Conservation (phyloP, 352 stramenopile species). For the Phytophthora podocarpi region DNA sequence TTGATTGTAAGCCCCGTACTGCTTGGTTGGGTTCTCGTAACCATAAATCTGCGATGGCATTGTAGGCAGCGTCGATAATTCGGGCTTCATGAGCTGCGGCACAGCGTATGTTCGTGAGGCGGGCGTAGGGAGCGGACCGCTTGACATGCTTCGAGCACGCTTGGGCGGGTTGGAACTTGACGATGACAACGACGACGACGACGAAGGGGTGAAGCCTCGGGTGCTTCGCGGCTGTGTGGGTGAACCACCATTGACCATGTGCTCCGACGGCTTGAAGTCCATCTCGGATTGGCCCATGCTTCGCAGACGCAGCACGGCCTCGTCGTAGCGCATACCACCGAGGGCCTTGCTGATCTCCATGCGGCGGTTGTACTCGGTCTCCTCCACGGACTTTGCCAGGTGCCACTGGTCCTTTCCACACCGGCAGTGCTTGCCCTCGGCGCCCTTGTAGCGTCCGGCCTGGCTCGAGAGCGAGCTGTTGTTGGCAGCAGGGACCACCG, state of each 20-base stretch:
- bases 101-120: slow-evolving; percentile 30
- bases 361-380: slow-evolving; percentile 82
- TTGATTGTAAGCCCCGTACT: slow-evolving; percentile 30
- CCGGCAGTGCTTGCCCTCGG: slow-evolving; percentile 81
- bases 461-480: slow-evolving; percentile 28
- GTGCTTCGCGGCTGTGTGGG: slow-evolving; percentile 26
- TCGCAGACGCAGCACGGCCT: slow-evolving; percentile 67
- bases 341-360: slow-evolving; percentile 87
- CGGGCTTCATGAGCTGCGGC: slow-evolving; percentile 34
- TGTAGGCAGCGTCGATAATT: slow-evolving; percentile 30
- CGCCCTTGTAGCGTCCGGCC: slow-evolving; percentile 70
- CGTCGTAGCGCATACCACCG: slow-evolving; percentile 83
- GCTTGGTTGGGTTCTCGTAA: slow-evolving; percentile 35
- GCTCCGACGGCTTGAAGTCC: slow-evolving; percentile 53
- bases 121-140: slow-evolving; percentile 29
- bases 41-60: slow-evolving; percentile 29
- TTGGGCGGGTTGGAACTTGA: slow-evolving; percentile 29
- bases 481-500: slow-evolving; percentile 44
- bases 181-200: slow-evolving; percentile 7
- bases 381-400: slow-evolving; percentile 80
- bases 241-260: slow-evolving; percentile 39
- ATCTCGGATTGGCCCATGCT: slow-evolving; percentile 63
- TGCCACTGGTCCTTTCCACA: slow-evolving; percentile 87
- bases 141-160: slow-evolving; percentile 33
- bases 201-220: slow-evolving; percentile 11